Conservation (phyloP, 257 asterid genomes). For the Fraxinus cuspidata region DNA sequence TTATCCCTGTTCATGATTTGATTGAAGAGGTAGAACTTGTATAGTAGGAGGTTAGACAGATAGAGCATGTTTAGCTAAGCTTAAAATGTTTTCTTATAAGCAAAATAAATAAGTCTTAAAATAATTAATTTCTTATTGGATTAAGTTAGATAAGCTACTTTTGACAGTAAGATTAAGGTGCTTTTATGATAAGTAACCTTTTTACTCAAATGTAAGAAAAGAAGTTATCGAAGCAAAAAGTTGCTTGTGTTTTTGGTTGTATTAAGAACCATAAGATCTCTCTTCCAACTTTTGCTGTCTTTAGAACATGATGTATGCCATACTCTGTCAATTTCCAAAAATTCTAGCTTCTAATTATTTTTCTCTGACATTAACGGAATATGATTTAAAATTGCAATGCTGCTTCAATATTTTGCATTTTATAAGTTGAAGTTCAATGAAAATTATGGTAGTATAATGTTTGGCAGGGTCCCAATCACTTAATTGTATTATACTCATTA, state of each 20-base stretch:
- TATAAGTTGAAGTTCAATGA: not conserved
- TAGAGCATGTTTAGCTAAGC: not conserved
- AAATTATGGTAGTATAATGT: not conserved
- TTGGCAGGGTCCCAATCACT: not conserved
- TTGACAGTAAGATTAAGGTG: not conserved
- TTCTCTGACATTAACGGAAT: not conserved
- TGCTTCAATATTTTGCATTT: not conserved
- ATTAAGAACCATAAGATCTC: not conserved
- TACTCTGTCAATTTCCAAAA: not conserved
- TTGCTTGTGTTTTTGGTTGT: not conserved
- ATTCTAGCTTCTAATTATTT: not conserved
- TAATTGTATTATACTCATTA: not conserved
- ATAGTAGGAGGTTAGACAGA: conserved; percentile 4
- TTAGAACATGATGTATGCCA: not conserved
- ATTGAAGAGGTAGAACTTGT: conserved; percentile 4
- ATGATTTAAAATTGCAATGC: not conserved
- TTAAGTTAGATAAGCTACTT: not conserved
- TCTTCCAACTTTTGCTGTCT: not conserved
- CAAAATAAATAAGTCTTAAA: not conserved
- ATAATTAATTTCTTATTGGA: not conserved
- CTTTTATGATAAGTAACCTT: not conserved
- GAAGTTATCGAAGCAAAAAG: not conserved
- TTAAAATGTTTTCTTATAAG: not conserved
- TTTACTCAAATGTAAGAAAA: not conserved
- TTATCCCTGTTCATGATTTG: conserved; percentile 17